These are phyloP conservation scores for Alternaria alternata DNA, from an alignment of 2,329 filamentous ascomycete genomes.

Conservation along the genomic window DNA sequence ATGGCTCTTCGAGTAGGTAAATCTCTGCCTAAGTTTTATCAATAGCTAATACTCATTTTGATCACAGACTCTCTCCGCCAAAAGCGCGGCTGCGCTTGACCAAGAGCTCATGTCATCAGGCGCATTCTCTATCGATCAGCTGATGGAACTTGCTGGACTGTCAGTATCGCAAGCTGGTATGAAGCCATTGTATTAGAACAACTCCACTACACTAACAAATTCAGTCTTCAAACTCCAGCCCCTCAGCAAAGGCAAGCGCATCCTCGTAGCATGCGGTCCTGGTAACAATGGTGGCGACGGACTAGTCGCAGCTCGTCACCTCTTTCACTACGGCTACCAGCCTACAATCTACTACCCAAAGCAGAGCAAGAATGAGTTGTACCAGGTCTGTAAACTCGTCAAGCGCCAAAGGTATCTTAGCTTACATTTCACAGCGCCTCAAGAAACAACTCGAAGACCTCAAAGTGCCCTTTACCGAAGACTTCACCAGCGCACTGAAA, in stretches of 20 bases:
- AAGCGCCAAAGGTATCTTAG: slow-evolving; percentile 10
- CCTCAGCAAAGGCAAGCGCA: slow-evolving; percentile 70
- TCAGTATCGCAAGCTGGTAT: slow-evolving; percentile 89
- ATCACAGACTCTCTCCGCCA: slow-evolving; percentile 81
- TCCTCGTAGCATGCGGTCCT: slow-evolving; percentile 92
- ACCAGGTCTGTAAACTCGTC: slow-evolving; percentile 67
- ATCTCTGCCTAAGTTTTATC: rapidly evolving
- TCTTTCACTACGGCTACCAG: slow-evolving; percentile 89
- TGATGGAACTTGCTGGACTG: slow-evolving; percentile 95
- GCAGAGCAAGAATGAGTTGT: slow-evolving; percentile 86
- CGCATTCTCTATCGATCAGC: slow-evolving; percentile 91
- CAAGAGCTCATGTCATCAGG: slow-evolving; percentile 90
- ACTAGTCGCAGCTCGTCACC: slow-evolving; percentile 89
- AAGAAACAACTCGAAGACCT: slow-evolving; percentile 85
- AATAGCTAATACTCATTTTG: not conserved
- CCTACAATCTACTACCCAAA: slow-evolving; percentile 94
- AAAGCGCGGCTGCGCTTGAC: slow-evolving; percentile 87
- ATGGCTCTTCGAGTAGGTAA: slow-evolving; percentile 30
- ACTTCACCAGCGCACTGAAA: slow-evolving; percentile 73
- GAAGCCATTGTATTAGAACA: no score
- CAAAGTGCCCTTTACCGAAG: slow-evolving; percentile 80
- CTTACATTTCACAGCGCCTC: slow-evolving; percentile 67
- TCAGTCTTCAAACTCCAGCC: slow-evolving; percentile 87
- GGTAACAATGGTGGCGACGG: slow-evolving; percentile 85
- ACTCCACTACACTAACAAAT: no score